Conservation (phyloP, 257 asterid species). For the Solanum sparsipilum region DNA sequence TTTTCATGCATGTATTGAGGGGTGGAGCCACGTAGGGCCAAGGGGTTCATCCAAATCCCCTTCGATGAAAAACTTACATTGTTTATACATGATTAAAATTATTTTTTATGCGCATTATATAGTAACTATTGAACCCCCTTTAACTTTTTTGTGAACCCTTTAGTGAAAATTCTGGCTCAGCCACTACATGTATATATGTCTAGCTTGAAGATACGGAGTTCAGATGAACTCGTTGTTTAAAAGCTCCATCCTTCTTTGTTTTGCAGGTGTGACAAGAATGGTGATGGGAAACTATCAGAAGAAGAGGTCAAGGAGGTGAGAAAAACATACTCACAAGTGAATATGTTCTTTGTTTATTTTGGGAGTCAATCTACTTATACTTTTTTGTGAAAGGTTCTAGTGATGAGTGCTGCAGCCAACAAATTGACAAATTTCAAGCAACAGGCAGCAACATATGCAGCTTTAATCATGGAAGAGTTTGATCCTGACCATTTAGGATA, state of each 20-base stretch:
- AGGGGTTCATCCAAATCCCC: background rate
- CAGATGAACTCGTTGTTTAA: background rate
- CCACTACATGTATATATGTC: background rate
- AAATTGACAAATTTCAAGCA: constrained; percentile 67
- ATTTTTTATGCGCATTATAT: background rate
- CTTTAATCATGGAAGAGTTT: constrained; percentile 88
- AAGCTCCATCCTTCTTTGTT: background rate
- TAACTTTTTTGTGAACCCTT: background rate
- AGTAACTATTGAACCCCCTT: background rate
- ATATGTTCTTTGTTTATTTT: background rate
- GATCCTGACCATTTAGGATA: constrained; percentile 90
- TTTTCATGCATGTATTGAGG: background rate
- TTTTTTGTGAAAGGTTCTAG: constrained; percentile 54
- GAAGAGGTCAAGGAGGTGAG: constrained; percentile 91
- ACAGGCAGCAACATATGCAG: constrained; percentile 57
- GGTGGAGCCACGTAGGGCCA: background rate
- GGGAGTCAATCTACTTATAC: background rate
- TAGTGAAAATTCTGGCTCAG: background rate
- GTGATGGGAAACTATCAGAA: constrained; percentile 86
- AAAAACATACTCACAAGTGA: background rate
- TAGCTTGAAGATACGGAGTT: background rate
- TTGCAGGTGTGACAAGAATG: constrained; percentile 92
- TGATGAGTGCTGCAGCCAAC: constrained; percentile 91
- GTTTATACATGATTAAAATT: background rate
- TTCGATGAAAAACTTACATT: background rate